Percentiles rank a stretch among this genome's conserved stretches.
These are phyloP conservation scores for Colletotrichum theobromicola DNA, from an alignment of 2,329 filamentous ascomycete species.

Conservation along the genomic window DNA sequence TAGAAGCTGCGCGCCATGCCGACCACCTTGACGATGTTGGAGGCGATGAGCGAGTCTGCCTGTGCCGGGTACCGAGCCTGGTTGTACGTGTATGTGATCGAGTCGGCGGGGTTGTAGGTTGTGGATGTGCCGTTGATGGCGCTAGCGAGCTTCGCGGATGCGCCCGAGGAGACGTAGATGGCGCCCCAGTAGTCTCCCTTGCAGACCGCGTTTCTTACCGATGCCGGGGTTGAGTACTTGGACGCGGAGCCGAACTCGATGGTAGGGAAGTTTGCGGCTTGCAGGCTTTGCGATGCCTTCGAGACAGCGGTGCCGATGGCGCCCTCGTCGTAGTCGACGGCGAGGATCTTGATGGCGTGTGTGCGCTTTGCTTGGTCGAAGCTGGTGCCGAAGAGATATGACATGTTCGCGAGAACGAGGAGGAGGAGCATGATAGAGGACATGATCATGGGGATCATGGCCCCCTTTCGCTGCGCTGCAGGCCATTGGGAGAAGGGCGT, in stretches of 20 bases:
- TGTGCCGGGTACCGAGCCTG: conserved; percentile 38
- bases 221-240: conserved; percentile 29
- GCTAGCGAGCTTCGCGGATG: conserved; percentile 33
- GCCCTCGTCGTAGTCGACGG: conserved; percentile 36
- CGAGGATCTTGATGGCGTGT: conserved; percentile 31
- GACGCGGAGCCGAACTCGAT: conserved; percentile 29
- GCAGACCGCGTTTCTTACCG: conserved; percentile 39
- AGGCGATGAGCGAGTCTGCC: conserved; percentile 29
- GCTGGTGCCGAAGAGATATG: conserved; percentile 38
- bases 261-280: conserved; percentile 35
- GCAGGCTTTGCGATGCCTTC: conserved; percentile 34
- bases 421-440: conserved; percentile 3
- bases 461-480: neutral
- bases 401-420: conserved; percentile 9
- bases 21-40: conserved; percentile 33
- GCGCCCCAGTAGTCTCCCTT: conserved; percentile 41
- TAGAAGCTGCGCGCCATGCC: conserved; percentile 27
- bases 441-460: neutral
- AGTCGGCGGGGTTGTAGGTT: conserved; percentile 35
- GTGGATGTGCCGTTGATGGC: conserved; percentile 29
- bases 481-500: conserved; percentile 5
- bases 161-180: conserved; percentile 34
- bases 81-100: conserved; percentile 40
- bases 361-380: conserved; percentile 27
- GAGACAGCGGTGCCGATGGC: conserved; percentile 35